Evolutionary conservation across 2,329 filamentous ascomycete genomes (phyloP), one percentile per base, ranked within the genome.

Genomic region (Pseudogymnoascus sp.): DNA sequence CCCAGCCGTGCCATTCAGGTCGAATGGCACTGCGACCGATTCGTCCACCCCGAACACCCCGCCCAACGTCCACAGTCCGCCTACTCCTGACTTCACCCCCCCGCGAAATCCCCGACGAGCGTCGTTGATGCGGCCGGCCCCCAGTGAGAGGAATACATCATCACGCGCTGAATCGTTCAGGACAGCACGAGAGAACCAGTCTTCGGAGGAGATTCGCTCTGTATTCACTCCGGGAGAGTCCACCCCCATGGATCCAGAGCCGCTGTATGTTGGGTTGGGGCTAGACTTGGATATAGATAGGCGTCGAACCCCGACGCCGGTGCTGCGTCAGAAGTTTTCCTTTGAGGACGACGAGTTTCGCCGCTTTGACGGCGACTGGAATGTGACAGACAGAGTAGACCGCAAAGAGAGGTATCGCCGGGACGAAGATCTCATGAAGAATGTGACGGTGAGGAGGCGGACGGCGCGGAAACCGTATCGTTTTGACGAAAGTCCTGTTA

Each of bases 21-120:
- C 46, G 59, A 61, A 44, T 36, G 37, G 38, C 46, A 36, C 28
- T 16, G 34, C 25, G 25, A 31, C 38, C 21, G 37, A 64, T 53
- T 44, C 66, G 46, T 70, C 69, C 62, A 69, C 78, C 8, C 82
- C 81, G n/a, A 77, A 78, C 62, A 90, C 87, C 4, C 86, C 87
- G 60, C 81, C 85, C 28, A 84, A 85, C 67, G 84, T 87, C 67
- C 81, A 82, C 70, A 89, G 85, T 69, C 87, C 87, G 14, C 89
- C 88, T 34, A 92, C 89, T 2, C 89, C 89, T 36, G 89, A 91
- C 74, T 83, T 89, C 53, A 92, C 89, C 14, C 89, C 89, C 61
- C 89, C 89, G 37, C 82, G 85, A 65, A 74, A 75, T 46, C 70
- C 73, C 59, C 74, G 73, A 38, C 79, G 78, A 64, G 75, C 79